Evolutionary conservation across 2,329 filamentous ascomycete species (phyloP), one percentile per base, ranked within the genome.

Genomic region (Hymenoscyphus salicellus): DNA sequence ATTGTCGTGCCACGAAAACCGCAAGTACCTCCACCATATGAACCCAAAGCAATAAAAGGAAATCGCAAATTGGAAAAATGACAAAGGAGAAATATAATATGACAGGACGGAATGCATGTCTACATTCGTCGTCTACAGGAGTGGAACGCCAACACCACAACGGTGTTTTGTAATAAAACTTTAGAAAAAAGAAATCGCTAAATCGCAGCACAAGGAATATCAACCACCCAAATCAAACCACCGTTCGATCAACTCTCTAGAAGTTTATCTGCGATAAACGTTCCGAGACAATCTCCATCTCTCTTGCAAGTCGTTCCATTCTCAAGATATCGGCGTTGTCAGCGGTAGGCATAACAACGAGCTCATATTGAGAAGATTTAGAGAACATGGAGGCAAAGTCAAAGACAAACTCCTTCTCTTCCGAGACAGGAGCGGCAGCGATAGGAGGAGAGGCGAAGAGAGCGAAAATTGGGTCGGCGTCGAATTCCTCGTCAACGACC

Each of bases 331-430:
- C 69, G 23, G 67, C 64, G 32, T 70, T 62, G 61, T 84, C 75
- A 60, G 83, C 82, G 61, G 84, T 82, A 65, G 84, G 79, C 0
- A 81, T 80, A 63, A 90, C 83, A 33, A 90, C 79, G n/a, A 93
- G 82, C 69, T 90, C 85, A 71, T 85, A 86, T 58, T 84, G 82
- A 16, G 84, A 79, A 2, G 83, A 78, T 81, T 93, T 93, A 1
- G 84, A 75, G 66, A 83, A 79, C 57, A 82, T 83, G 56, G 72
- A 75, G 14, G 81, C 81, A 20, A 79, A 77, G 63, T 83, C 78
- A 30, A 82, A 65, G 41, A 55, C 20, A 41, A 65, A 65, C 65
- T 82, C 43, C 16, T 60, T 55, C 28, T 46, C 43, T 28, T 43
- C 43, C 8, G 72, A 32, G 5, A 72, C 52, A 26, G 63, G n/a